These are phyloP conservation scores for Rhodamnia rubescens DNA, from an alignment of 345 rosid genomes.

Conservation along the genomic window DNA sequence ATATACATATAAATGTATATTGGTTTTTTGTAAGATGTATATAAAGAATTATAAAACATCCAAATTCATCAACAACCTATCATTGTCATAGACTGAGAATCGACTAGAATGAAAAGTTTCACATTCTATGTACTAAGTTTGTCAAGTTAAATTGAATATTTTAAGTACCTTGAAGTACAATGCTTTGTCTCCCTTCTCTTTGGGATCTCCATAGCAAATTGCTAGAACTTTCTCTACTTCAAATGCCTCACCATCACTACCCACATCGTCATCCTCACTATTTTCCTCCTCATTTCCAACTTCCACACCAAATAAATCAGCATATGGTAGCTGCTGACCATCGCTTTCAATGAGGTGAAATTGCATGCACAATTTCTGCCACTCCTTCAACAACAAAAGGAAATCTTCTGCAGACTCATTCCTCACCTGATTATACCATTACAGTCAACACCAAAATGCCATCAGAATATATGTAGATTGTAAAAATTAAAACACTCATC, in stretches of 20 bases:
- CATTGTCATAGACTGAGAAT: too few species aligned
- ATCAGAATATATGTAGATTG: background rate
- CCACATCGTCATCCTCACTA: conserved; percentile 6
- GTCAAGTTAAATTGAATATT: background rate
- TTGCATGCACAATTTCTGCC: conserved; percentile 41
- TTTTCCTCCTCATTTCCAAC: conserved; percentile 11
- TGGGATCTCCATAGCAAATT: conserved; percentile 44
- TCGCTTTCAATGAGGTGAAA: conserved; percentile 19
- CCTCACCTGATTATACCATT: conserved; percentile 34
- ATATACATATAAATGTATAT: background rate
- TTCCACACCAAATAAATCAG: conserved; percentile 3
- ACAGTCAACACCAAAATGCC: background rate
- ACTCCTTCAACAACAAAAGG: conserved; percentile 37
- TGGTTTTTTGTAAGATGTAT: background rate
- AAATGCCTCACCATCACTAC: conserved; percentile 26
- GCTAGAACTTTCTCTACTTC: conserved; percentile 38
- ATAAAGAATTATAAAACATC: too few species aligned
- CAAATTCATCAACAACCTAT: too few species aligned
- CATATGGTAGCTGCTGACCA: conserved; percentile 6
- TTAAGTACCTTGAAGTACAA: conserved; percentile 41
- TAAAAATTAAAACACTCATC: background rate
- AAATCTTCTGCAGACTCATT: conserved; percentile 57
- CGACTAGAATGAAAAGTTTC: too few species aligned
- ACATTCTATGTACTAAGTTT: background rate
- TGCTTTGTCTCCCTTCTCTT: conserved; percentile 12